Evolutionary conservation across 306 rosid species (phyloP).

Genomic region (Psophocarpus tetragonolobus): DNA sequence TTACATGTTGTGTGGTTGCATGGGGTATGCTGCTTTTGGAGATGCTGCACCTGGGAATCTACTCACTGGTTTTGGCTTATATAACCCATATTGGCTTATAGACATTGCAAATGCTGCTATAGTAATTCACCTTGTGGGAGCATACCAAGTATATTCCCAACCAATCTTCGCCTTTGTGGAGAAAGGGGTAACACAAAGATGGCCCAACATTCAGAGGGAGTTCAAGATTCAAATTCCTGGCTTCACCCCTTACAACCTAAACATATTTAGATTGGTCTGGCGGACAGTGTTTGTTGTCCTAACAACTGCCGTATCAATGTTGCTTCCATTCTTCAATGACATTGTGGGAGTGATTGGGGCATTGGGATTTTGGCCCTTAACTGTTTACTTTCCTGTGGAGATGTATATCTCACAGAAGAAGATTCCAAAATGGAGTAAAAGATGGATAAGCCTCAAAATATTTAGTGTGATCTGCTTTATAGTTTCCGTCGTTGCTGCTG

Average conservation of each 20-base stretch:
- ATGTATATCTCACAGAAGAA: constrained; percentile 76
- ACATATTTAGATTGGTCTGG: constrained; percentile 56
- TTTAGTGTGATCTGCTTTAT: constrained; percentile 56
- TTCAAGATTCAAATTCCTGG: constrained; percentile 51
- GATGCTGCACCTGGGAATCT: constrained; percentile 77
- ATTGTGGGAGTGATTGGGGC: constrained; percentile 84
- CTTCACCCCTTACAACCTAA: constrained; percentile 43
- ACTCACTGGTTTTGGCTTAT: constrained; percentile 85
- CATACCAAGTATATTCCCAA: constrained; percentile 81
- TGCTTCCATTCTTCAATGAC: constrained; percentile 83
- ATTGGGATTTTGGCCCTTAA: constrained; percentile 79
- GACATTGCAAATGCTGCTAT: constrained; percentile 88
- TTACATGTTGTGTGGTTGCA: constrained; percentile 76
- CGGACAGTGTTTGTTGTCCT: constrained; percentile 63
- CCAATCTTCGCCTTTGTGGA: constrained; percentile 79
- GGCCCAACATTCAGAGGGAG: constrained; percentile 51
- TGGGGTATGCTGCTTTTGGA: constrained; percentile 92
- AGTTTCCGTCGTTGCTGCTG: constrained; percentile 57
- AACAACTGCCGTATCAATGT: constrained; percentile 69
- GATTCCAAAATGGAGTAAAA: constrained; percentile 71
- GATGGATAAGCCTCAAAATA: constrained; percentile 63
- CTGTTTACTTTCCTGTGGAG: constrained; percentile 73
- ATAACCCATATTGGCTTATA: constrained; percentile 76
- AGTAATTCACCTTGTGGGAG: constrained; percentile 80
- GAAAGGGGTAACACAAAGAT: constrained; percentile 44